phyloP scores from a whole-genome alignment of 345 rosid genomes.

The Bretschneidera sinensis region DNA sequence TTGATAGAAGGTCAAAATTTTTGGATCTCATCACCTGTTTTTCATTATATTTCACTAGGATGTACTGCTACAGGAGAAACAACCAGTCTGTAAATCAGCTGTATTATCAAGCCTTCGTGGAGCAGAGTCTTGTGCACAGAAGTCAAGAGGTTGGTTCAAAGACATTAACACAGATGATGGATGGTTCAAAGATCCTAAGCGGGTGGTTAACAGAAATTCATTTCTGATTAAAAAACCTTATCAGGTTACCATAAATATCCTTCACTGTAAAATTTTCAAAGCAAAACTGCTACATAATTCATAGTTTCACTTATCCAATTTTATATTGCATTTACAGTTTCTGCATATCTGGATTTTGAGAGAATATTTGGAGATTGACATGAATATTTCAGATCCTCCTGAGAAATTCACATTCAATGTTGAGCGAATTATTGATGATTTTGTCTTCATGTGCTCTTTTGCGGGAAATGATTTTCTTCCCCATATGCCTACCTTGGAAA shows the following conservation, averaged over 20 bases:
- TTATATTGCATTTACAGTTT: constrained; percentile 9
- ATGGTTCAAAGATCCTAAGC: not conserved
- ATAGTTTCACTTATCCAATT: not conserved
- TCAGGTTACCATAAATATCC: constrained; percentile 9
- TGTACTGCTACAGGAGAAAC: constrained; percentile 10
- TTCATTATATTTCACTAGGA: constrained; percentile 3
- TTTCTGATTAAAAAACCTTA: constrained; percentile 11
- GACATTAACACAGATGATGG: not conserved
- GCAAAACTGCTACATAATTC: not conserved
- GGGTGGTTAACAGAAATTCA: not conserved
- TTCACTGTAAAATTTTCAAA: not conserved
- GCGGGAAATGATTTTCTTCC: constrained; percentile 34
- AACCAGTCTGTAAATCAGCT: not conserved
- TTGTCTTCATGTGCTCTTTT: constrained; percentile 25
- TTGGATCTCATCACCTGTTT: not conserved
- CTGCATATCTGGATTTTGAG: constrained; percentile 29
- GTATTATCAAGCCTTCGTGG: not conserved
- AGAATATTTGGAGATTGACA: constrained; percentile 20
- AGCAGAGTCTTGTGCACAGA: not conserved
- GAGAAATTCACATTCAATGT: constrained; percentile 10
- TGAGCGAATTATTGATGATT: constrained; percentile 22
- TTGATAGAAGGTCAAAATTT: no score
- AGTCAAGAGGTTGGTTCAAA: constrained; percentile 9
- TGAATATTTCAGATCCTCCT: constrained; percentile 11
- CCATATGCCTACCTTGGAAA: constrained; percentile 25